Percentiles rank a stretch among this genome's conserved stretches.
Conservation (phyloP, 495 filamentous ascomycete genomes). For the Lasiosphaeris hirsuta region DNA sequence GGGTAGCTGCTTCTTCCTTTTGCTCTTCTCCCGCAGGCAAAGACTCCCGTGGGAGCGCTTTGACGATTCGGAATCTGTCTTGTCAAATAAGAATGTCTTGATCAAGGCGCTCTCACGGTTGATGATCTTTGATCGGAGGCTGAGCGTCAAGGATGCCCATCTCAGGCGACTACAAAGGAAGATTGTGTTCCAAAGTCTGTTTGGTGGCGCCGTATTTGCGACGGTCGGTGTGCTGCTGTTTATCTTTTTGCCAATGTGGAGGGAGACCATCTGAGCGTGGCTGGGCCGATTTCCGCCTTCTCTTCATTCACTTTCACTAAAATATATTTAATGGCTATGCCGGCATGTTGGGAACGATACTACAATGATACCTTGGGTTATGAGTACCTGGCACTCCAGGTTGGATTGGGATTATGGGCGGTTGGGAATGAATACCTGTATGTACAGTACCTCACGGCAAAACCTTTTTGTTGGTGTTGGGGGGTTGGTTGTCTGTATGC, state of each 20-base stretch:
- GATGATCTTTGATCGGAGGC: slow-evolving; percentile 43
- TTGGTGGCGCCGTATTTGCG: slow-evolving; percentile 36
- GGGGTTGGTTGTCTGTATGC: too few relatives aligned
- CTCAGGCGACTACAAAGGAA: slow-evolving; percentile 37
- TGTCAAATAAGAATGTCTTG: slow-evolving; percentile 12
- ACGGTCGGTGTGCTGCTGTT: slow-evolving; percentile 33
- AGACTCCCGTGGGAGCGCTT: slow-evolving; percentile 41
- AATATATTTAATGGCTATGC: background rate
- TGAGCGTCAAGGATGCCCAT: slow-evolving; percentile 40
- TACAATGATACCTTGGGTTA: slow-evolving; percentile 8
- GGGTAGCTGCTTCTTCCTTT: slow-evolving; percentile 41
- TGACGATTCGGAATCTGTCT: slow-evolving; percentile 26
- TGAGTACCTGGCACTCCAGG: too few relatives aligned
- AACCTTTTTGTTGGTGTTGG: too few relatives aligned
- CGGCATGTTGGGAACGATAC: background rate
- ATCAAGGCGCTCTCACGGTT: slow-evolving; percentile 27
- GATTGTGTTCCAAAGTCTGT: slow-evolving; percentile 40
- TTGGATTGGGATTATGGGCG: background rate
- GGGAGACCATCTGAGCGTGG: slow-evolving; percentile 25
- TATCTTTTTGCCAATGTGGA: slow-evolving; percentile 40
- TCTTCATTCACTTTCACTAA: slow-evolving; percentile 7
- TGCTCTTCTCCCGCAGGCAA: slow-evolving; percentile 40
- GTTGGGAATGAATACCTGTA: background rate
- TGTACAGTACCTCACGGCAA: too few relatives aligned
- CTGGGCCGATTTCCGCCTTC: background rate